These are phyloP conservation scores for Candida michaelii DNA, from an alignment of 805 yeast species.

Conservation along the genomic window DNA sequence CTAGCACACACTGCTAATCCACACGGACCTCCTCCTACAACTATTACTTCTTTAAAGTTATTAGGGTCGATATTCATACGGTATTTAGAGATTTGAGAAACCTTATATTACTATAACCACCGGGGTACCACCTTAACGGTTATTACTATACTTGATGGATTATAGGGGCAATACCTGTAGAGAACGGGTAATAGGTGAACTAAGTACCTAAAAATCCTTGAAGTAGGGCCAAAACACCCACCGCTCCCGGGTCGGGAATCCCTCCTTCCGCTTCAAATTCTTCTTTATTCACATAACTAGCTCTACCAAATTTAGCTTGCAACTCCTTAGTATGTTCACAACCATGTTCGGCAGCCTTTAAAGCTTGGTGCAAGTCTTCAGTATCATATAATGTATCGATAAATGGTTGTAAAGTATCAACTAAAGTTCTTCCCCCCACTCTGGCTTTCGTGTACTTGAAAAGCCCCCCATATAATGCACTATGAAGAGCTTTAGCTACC, in stretches of 20 bases:
- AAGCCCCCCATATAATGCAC: conserved; percentile 65
- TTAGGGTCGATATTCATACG: conserved; percentile 12
- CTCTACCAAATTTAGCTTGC: conserved; percentile 89
- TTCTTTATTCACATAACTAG: conserved; percentile 76
- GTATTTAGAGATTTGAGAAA: too few relatives aligned
- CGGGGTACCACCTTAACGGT: background rate
- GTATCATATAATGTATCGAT: conserved; percentile 57
- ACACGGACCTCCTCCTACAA: conserved; percentile 50
- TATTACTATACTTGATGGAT: too few relatives aligned
- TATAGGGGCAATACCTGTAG: too few relatives aligned
- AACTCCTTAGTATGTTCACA: conserved; percentile 72
- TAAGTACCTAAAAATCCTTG: conserved; percentile 36
- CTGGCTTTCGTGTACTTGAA: conserved; percentile 89
- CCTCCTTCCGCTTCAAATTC: conserved; percentile 62
- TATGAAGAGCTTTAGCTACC: conserved; percentile 50
- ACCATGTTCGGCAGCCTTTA: conserved; percentile 68
- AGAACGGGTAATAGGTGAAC: background rate
- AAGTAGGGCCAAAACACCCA: conserved; percentile 68
- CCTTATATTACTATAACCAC: background rate
- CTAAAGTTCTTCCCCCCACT: conserved; percentile 81
- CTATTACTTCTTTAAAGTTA: conserved; percentile 34
- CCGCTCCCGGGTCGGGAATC: conserved; percentile 95
- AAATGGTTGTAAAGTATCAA: conserved; percentile 89
- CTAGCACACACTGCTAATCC: conserved; percentile 43
- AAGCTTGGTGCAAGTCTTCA: conserved; percentile 58